Conservation (phyloP, 495 filamentous ascomycete species). For the Cudoniella acicularis region DNA sequence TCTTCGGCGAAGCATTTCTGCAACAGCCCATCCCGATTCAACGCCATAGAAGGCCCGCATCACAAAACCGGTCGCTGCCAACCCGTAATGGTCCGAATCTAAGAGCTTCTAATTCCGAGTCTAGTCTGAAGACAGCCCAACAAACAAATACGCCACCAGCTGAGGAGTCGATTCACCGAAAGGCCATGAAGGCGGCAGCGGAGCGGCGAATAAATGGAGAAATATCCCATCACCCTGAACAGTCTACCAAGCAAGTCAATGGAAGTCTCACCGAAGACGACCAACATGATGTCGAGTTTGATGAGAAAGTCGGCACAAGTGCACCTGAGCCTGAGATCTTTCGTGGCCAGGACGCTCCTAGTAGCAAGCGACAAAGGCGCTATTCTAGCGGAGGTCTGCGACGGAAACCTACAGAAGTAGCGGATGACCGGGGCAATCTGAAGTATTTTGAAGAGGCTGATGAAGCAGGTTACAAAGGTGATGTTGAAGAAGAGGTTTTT, state of each 20-base stretch:
- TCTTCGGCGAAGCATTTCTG: conserved; percentile 90
- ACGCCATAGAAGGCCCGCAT: conserved; percentile 54
- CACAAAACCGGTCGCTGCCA: conserved; percentile 57
- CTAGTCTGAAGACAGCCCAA: conserved; percentile 22
- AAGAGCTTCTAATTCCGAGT: conserved; percentile 23
- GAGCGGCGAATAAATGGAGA: conserved; percentile 6
- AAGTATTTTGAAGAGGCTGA: conserved; percentile 75
- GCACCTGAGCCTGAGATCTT: conserved; percentile 51
- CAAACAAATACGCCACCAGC: conserved; percentile 5
- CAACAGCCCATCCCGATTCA: conserved; percentile 68
- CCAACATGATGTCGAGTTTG: conserved; percentile 25
- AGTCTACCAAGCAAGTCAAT: neutral
- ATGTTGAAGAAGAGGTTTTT: conserved; percentile 72
- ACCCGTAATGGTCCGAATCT: conserved; percentile 25
- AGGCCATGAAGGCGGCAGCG: conserved; percentile 23
- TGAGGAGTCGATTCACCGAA: conserved; percentile 24
- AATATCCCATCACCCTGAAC: too few species aligned
- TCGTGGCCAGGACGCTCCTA: conserved; percentile 30
- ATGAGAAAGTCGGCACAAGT: conserved; percentile 48
- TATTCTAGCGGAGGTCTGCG: conserved; percentile 79
- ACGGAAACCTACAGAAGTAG: conserved; percentile 61
- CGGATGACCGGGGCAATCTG: conserved; percentile 60
- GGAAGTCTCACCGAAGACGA: neutral
- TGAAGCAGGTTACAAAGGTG: conserved; percentile 77
- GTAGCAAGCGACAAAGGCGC: conserved; percentile 50